Conservation (phyloP, 306 rosid species). For the Nissolia schottii region DNA sequence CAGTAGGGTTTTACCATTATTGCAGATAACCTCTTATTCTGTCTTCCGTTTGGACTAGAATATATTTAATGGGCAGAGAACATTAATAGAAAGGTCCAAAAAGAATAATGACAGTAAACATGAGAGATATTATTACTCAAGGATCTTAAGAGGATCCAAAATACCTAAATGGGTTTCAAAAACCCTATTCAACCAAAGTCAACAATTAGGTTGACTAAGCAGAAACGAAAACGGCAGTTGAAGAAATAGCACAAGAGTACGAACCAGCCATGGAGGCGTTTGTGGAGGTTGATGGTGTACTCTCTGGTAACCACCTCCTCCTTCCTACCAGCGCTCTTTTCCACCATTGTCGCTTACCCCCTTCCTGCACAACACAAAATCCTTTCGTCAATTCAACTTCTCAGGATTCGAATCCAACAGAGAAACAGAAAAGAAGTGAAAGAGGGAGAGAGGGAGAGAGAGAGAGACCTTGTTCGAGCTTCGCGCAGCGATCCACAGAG, state of each 20-base stretch:
- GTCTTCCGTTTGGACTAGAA: no score
- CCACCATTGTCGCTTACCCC: conserved; percentile 52
- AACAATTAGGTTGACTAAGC: neutral
- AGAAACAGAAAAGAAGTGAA: neutral
- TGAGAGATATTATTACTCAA: no score
- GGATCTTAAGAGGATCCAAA: neutral
- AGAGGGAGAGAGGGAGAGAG: neutral
- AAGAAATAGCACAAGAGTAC: no score
- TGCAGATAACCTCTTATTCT: no score
- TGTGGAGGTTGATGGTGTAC: conserved; percentile 90
- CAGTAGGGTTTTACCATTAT: no score
- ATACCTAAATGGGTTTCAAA: neutral
- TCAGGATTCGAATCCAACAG: no score
- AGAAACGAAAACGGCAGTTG: neutral
- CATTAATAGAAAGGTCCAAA: no score
- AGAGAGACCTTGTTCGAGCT: neutral
- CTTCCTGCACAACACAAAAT: neutral
- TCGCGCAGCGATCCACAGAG: neutral
- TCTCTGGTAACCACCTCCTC: conserved; percentile 88
- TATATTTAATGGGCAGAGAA: no score
- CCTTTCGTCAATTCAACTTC: neutral
- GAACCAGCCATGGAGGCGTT: conserved; percentile 85
- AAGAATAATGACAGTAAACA: no score
- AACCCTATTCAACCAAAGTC: no score
- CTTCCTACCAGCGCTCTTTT: conserved; percentile 65